Evolutionary conservation across 148 eudicot species (phyloP), one percentile per base, ranked within the genome.

Genomic region (Drosera capensis): DNA sequence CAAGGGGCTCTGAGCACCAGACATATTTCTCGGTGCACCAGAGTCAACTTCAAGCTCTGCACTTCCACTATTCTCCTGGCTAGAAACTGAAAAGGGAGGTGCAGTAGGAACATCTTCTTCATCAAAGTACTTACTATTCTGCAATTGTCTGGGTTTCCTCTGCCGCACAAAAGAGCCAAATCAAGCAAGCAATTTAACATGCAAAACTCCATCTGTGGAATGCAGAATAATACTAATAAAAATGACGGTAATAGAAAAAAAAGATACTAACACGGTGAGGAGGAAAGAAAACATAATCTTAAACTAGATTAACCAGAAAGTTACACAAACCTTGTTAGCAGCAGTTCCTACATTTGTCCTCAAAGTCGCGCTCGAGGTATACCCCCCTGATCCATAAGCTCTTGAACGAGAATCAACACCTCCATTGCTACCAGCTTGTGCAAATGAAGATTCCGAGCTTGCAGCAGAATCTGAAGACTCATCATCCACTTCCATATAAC

Each of bases 21-120:
- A 18, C 57, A 34, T 51, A 35, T 19, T 52, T 29, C 25, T 44
- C 25, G 47, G 54, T 38, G 45, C 49, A 38, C n/a, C 51, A 47
- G 46, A 39, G 23, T 57, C 28, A 13, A 58, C 42, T 41, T 8
- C 31, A 13, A 30, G 46, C 22, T 60, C 61, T 1, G 23, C 40
- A 34, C 57, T 45, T 49, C 58, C 67, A 46, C 52, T 54, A 45
- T 55, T 59, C 31, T 72, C 80, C 46, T 42, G 64, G 43, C 52
- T 54, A 43, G 77, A 36, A 52, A 54, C 64, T 36, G 56, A 50
- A 64, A 80, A 68, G 20, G 82, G 95, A 48, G 90, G 95, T 46
- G 95, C 95, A 78, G 86, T 85, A 0, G 90, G 86, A 61, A 68
- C 58, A 48, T 73, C 92, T 35, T 70, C 73, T 49, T 63, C 67